These are phyloP conservation scores for Echinochloa phyllopogon DNA, from an alignment of 176 grass and related monocot species.

Conservation along the genomic window DNA sequence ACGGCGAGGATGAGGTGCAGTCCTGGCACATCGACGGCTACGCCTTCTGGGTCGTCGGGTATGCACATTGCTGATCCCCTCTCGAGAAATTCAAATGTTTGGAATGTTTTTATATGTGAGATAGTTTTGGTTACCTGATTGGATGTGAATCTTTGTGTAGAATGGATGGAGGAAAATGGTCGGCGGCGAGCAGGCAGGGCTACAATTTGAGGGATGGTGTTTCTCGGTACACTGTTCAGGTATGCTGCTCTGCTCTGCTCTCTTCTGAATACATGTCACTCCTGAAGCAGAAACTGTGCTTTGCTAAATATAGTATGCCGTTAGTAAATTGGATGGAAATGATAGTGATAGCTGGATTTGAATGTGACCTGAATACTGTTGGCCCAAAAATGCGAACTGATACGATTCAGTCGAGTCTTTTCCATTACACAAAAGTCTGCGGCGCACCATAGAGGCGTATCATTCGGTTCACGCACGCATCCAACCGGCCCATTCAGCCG, in stretches of 20 bases:
- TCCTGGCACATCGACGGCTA: constrained; percentile 95
- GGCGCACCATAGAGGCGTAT: not conserved
- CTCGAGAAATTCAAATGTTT: not conserved
- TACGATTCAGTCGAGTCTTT: not conserved
- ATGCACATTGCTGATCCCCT: not conserved
- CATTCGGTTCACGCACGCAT: not conserved
- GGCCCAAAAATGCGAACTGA: not conserved
- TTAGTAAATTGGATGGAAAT: not conserved
- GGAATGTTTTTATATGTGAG: not conserved
- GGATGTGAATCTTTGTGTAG: constrained; percentile 41
- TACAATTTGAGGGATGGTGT: constrained; percentile 85
- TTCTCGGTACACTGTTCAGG: constrained; percentile 85
- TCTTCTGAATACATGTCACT: not conserved
- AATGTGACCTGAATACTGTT: not conserved
- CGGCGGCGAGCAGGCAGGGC: constrained; percentile 67
- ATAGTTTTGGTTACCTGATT: constrained; percentile 10
- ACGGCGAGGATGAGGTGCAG: constrained; percentile 75
- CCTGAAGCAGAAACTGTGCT: not conserved
- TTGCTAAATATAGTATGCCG: not conserved
- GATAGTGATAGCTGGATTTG: not conserved
- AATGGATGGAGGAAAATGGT: constrained; percentile 92
- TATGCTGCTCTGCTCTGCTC: constrained; percentile 13
- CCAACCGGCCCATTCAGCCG: constrained; percentile 21
- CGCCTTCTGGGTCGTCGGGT: constrained; percentile 94
- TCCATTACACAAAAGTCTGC: not conserved